These are phyloP conservation scores for Boletus rex-veris DNA, from an alignment of 768 basidiomycete genomes.

Conservation along the genomic window DNA sequence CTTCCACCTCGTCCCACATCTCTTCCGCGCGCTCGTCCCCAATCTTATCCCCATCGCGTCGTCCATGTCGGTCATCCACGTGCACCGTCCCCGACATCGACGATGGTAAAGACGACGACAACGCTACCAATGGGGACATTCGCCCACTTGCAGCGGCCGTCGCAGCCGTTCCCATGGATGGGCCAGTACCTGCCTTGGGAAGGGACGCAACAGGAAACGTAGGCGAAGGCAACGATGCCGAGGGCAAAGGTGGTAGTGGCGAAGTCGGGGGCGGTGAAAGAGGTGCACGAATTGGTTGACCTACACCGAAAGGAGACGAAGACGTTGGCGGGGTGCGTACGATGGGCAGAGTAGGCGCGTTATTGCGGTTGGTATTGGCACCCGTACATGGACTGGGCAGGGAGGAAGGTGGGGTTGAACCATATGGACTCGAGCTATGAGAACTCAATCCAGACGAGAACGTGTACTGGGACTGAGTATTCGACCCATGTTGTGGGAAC, in stretches of 20 bases:
- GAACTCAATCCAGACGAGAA: conserved; percentile 16
- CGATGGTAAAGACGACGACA: conserved; percentile 12
- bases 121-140: conserved; percentile 14
- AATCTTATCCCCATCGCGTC: background rate
- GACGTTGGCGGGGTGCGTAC: conserved; percentile 8
- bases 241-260: conserved; percentile 21
- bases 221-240: conserved; percentile 14
- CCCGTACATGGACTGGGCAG: background rate
- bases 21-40: background rate
- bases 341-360: background rate
- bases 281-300: conserved; percentile 6
- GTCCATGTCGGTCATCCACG: background rate
- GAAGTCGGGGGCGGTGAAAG: conserved; percentile 25
- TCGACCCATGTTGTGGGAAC: conserved; percentile 1
- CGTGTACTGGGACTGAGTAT: conserved; percentile 14
- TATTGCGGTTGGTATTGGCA: background rate
- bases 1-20: conserved; percentile 8
- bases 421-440: conserved; percentile 3
- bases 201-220: background rate
- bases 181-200: background rate
- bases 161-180: conserved; percentile 2
- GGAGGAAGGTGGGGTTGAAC: background rate
- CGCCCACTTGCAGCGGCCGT: conserved; percentile 15
- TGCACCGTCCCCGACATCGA: background rate
- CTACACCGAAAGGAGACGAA: background rate